Conservation (phyloP, 106 monocot genomes). For the Acorus calamus region DNA sequence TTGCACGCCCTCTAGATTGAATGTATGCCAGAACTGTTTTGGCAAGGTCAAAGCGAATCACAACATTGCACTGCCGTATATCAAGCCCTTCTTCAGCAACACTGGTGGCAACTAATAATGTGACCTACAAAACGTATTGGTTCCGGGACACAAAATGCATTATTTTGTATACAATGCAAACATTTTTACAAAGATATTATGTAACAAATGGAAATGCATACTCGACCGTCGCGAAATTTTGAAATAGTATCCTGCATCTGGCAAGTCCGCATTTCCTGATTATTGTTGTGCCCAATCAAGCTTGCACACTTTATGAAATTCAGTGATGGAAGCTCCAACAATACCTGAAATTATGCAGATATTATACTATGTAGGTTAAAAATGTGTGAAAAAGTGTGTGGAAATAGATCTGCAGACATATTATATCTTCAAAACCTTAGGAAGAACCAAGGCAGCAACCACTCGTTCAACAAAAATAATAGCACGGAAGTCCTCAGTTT, state of each 20-base stretch:
- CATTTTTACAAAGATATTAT: not conserved
- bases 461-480: constrained; percentile 98
- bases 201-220: constrained; percentile 21
- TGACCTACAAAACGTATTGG: constrained; percentile 42
- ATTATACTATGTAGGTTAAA: not conserved
- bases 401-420: not conserved
- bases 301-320: constrained; percentile 91
- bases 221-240: constrained; percentile 96
- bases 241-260: constrained; percentile 99
- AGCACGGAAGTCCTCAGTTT: constrained; percentile 92
- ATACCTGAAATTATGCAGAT: constrained; percentile 40
- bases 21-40: constrained; percentile 99
- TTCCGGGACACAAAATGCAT: too few relatives aligned
- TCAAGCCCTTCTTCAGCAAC: constrained; percentile 99
- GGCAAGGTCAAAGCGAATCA: constrained; percentile 97
- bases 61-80: constrained; percentile 98
- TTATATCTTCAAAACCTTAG: constrained; percentile 43
- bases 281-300: constrained; percentile 98
- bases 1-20: constrained; percentile 97
- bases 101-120: constrained; percentile 90
- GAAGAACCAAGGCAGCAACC: constrained; percentile 94
- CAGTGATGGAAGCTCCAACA: constrained; percentile 86
- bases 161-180: too few relatives aligned
- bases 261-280: constrained; percentile 86
- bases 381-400: not conserved